Evolutionary conservation across 2,329 filamentous ascomycete species (phyloP).

Genomic region (Calonectria leucothoes): DNA sequence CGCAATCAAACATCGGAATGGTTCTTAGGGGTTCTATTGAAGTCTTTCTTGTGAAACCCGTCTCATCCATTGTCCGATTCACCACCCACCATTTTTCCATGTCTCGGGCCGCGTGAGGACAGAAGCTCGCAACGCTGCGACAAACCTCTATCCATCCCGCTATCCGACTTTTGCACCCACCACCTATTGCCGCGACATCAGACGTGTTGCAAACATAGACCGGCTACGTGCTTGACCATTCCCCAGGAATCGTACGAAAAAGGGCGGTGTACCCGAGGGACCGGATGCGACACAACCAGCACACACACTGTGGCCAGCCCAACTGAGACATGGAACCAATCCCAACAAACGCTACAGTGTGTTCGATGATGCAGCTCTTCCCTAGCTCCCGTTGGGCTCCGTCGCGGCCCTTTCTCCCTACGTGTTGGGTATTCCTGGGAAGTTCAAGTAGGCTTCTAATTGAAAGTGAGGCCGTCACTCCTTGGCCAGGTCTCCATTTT

Average conservation of each 20-base stretch:
- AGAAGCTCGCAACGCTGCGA: background rate
- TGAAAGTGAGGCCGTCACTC: background rate
- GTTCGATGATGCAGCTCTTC: background rate
- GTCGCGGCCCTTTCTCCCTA: background rate
- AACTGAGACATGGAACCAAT: background rate
- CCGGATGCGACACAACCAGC: background rate
- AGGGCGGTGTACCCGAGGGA: background rate
- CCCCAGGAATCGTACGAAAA: background rate
- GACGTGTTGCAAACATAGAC: background rate
- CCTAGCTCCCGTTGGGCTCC: background rate
- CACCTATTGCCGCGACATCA: background rate
- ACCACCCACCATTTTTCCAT: background rate
- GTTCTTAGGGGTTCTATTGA: background rate
- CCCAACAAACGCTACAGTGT: background rate
- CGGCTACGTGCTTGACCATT: background rate
- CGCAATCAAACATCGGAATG: background rate
- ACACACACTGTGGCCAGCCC: background rate
- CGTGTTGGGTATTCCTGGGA: background rate
- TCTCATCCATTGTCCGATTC: background rate
- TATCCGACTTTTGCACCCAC: background rate
- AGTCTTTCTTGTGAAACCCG: background rate
- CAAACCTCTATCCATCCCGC: background rate
- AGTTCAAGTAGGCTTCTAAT: background rate
- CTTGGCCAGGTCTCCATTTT: background rate
- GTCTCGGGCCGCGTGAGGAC: background rate